phyloP scores from a whole-genome alignment of 306 rosid genomes.

The Vigna hirtella region DNA sequence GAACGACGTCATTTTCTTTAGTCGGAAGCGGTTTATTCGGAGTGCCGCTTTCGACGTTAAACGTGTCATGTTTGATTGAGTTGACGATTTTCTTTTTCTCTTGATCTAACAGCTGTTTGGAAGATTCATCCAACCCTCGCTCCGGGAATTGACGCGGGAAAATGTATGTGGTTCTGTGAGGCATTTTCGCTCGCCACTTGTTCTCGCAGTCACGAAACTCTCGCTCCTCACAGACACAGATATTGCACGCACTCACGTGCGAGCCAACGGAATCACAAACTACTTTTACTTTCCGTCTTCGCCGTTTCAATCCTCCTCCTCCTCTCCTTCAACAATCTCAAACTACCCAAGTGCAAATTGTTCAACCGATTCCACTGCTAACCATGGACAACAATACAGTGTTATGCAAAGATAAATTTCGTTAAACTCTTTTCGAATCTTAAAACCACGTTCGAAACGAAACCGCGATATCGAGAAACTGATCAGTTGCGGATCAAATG shows the following conservation, averaged over 20 bases:
- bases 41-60: slow-evolving; percentile 57
- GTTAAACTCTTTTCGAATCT: not conserved
- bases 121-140: slow-evolving; percentile 64
- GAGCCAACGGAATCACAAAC: slow-evolving; percentile 1
- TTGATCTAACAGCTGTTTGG: slow-evolving; percentile 66
- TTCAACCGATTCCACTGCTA: not conserved
- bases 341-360: not conserved
- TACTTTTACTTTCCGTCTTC: slow-evolving; percentile 35
- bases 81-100: slow-evolving; percentile 55
- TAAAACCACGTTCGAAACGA: slow-evolving; percentile 2
- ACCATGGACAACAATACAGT: not conserved
- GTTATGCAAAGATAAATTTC: not conserved
- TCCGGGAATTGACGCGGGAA: slow-evolving; percentile 94
- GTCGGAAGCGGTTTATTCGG: slow-evolving; percentile 28
- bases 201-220: slow-evolving; percentile 51
- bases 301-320: not conserved
- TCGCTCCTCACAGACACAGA: not conserved
- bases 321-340: not conserved
- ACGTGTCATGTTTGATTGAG: slow-evolving; percentile 41
- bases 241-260: slow-evolving; percentile 47
- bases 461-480: not conserved
- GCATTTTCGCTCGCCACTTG: slow-evolving; percentile 60
- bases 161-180: slow-evolving; percentile 94
- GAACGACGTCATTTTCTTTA: slow-evolving; percentile 42
- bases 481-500: not conserved